phyloP scores from a whole-genome alignment of 1,284 basidiomycete genomes.

The Malassezia dermatis region DNA sequence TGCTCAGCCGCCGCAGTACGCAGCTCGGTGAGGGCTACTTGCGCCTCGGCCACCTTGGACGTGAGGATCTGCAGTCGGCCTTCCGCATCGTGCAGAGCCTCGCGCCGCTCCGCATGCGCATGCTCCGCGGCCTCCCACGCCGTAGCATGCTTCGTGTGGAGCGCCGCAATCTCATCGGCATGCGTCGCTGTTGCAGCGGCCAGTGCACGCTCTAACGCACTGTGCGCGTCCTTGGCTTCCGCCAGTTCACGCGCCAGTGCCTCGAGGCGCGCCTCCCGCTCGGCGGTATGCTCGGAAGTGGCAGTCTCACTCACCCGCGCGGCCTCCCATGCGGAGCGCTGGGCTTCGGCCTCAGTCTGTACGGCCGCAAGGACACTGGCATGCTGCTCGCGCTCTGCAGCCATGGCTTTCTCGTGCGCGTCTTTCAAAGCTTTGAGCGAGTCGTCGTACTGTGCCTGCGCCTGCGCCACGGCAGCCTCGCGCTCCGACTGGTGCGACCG shows the following conservation, averaged over 20 bases:
- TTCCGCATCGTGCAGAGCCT: constrained; percentile 4
- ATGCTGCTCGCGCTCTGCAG: background rate
- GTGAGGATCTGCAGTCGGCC: background rate
- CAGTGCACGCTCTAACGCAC: background rate
- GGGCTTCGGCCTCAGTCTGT: background rate
- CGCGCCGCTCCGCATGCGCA: constrained; percentile 22
- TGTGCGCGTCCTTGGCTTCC: constrained; percentile 11
- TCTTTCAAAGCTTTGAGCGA: constrained; percentile 6
- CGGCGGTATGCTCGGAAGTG: background rate
- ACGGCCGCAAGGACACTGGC: background rate
- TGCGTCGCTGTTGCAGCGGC: background rate
- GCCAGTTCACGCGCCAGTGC: background rate
- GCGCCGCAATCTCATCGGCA: background rate
- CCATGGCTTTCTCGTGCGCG: background rate
- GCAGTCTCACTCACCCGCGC: background rate
- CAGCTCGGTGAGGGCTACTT: constrained; percentile 15
- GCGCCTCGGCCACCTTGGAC: constrained; percentile 3
- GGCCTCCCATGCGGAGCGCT: background rate
- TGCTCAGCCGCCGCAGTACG: constrained; percentile 22
- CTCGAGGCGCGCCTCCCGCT: background rate
- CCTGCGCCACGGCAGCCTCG: background rate
- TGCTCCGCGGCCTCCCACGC: constrained; percentile 19
- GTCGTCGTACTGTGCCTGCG: constrained; percentile 1
- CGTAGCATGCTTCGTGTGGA: constrained; percentile 6
- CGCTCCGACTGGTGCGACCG: background rate